These are phyloP conservation scores for Leucosporidium yakuticum DNA, from an alignment of 768 basidiomycete genomes.

Conservation along the genomic window DNA sequence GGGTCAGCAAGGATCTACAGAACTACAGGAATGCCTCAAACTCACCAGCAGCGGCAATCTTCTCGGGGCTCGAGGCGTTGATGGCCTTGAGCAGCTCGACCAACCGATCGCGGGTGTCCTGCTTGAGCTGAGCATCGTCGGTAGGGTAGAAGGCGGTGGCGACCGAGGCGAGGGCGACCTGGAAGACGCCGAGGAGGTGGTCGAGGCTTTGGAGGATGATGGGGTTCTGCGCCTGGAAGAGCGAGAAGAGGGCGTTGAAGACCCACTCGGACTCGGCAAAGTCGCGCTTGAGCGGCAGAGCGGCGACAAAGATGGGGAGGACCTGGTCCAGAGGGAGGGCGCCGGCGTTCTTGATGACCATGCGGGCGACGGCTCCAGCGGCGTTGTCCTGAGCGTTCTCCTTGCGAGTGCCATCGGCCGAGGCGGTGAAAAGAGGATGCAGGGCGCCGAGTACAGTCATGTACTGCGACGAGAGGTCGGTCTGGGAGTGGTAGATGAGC, in stretches of 20 bases:
- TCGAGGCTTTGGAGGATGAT: constrained; percentile 71
- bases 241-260: constrained; percentile 65
- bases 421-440: constrained; percentile 67
- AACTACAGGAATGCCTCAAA: no score
- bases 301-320: constrained; percentile 70
- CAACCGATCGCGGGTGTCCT: constrained; percentile 69
- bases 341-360: constrained; percentile 69
- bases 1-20: no score
- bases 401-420: constrained; percentile 55
- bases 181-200: constrained; percentile 69
- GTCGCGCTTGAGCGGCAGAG: constrained; percentile 82
- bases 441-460: constrained; percentile 68
- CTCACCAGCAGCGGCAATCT: constrained; percentile 17
- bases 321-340: constrained; percentile 79
- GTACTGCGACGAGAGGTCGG: constrained; percentile 78
- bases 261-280: constrained; percentile 56
- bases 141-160: constrained; percentile 39
- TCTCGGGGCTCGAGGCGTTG: constrained; percentile 25
- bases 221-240: constrained; percentile 71
- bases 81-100: constrained; percentile 66
- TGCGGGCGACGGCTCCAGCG: constrained; percentile 81
- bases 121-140: constrained; percentile 66
- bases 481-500: constrained; percentile 74
- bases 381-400: constrained; percentile 94
- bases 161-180: constrained; percentile 67